Percentiles rank a stretch among this genome's conserved stretches.
Conservation (phyloP, 768 basidiomycete species). For the Mycena galericulata region DNA sequence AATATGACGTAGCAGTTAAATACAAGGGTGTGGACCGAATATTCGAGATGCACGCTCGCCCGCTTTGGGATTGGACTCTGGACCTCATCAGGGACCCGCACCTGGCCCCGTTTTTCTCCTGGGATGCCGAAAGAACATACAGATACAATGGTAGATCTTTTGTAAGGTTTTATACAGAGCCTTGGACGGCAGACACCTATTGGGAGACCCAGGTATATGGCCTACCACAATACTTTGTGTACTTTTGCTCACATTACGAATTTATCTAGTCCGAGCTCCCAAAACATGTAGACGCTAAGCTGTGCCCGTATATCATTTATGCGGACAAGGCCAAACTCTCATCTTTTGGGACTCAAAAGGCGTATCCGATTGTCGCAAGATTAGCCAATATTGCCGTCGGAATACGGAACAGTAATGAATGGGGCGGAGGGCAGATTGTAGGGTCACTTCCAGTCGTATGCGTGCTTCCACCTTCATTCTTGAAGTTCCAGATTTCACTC, state of each 20-base stretch:
- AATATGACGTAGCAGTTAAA: too few relatives aligned
- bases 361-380: conserved; percentile 50
- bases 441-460: conserved; percentile 55
- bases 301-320: conserved; percentile 51
- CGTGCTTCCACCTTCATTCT: too few relatives aligned
- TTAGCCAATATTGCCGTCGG: conserved; percentile 47
- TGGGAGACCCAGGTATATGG: conserved; percentile 57
- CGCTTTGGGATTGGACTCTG: too few relatives aligned
- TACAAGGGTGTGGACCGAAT: too few relatives aligned
- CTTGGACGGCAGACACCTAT: conserved; percentile 50
- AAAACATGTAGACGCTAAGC: conserved; percentile 32
- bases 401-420: conserved; percentile 48
- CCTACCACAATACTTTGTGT: conserved; percentile 7
- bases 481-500: too few relatives aligned
- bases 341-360: conserved; percentile 52
- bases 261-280: conserved; percentile 36
- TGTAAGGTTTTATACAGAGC: conserved; percentile 48
- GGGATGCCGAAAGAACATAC: conserved; percentile 1
- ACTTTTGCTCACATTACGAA: conserved; percentile 3
- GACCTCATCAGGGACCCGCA: too few relatives aligned
- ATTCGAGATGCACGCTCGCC: too few relatives aligned
- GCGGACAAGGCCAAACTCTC: conserved; percentile 56
- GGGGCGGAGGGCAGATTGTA: conserved; percentile 50
- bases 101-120: not conserved
- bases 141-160: conserved; percentile 41